These are phyloP conservation scores for Drechmeria coniospora DNA, from an alignment of 2,329 filamentous ascomycete genomes.

Conservation along the genomic window DNA sequence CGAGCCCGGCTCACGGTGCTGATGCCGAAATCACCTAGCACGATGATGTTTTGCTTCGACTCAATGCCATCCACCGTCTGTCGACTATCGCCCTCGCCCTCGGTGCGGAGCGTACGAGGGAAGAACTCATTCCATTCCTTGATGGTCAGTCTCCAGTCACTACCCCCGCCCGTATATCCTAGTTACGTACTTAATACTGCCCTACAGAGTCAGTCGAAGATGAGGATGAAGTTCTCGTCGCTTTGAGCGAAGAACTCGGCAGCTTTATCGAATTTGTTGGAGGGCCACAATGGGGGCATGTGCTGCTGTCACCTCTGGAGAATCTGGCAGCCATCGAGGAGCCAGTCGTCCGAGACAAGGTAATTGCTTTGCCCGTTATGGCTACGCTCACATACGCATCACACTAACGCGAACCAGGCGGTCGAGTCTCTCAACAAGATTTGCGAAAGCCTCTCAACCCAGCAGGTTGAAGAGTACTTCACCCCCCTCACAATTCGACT, in stretches of 20 bases:
- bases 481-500: conserved; percentile 90
- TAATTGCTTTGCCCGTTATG: too few relatives aligned
- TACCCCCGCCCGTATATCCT: too few relatives aligned
- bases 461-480: conserved; percentile 95
- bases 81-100: conserved; percentile 96
- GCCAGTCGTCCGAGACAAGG: conserved; percentile 94
- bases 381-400: too few relatives aligned
- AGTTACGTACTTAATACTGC: conserved; percentile 4
- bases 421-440: conserved; percentile 99
- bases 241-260: conserved; percentile 90
- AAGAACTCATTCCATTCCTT: conserved; percentile 97
- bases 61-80: conserved; percentile 96
- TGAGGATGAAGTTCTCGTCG: conserved; percentile 95
- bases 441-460: conserved; percentile 75
- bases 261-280: conserved; percentile 97
- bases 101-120: conserved; percentile 88
- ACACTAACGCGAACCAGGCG: conserved; percentile 40
- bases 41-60: conserved; percentile 91
- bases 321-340: conserved; percentile 98
- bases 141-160: conserved; percentile 55
- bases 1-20: conserved; percentile 7
- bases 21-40: conserved; percentile 60
- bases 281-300: conserved; percentile 83
- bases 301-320: conserved; percentile 91
- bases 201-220: conserved; percentile 88